Conservation (phyloP, 2,329 filamentous ascomycete species). For the Trichoderma atrobrunneum region DNA sequence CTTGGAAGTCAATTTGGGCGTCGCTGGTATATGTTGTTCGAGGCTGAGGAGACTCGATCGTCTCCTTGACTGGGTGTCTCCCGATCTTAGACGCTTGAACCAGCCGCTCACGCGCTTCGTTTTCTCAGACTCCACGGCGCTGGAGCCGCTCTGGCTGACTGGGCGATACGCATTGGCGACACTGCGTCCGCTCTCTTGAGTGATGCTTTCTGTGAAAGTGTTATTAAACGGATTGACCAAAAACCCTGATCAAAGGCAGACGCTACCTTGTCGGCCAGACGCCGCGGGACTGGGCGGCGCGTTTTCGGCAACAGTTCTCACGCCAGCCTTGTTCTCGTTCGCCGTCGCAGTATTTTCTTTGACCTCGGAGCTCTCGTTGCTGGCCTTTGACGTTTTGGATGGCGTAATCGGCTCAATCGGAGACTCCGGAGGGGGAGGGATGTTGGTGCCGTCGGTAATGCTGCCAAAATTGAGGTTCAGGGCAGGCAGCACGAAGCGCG, state of each 20-base stretch:
- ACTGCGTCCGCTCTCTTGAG: constrained; percentile 38
- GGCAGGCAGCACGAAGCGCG: constrained; percentile 51
- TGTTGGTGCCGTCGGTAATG: constrained; percentile 59
- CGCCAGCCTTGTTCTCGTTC: constrained; percentile 46
- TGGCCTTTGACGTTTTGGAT: constrained; percentile 35
- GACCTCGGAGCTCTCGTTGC: constrained; percentile 18
- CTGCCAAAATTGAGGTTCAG: constrained; percentile 58
- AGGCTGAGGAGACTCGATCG: constrained; percentile 33
- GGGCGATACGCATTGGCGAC: constrained; percentile 42
- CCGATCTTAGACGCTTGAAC: constrained; percentile 53
- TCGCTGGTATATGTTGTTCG: constrained; percentile 29
- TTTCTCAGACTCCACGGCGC: constrained; percentile 51
- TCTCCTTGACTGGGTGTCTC: constrained; percentile 40
- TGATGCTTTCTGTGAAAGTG: constrained; percentile 50
- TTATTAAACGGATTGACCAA: constrained; percentile 49
- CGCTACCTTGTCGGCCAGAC: constrained; percentile 53
- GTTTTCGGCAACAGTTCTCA: constrained; percentile 51
- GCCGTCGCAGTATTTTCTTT: constrained; percentile 23
- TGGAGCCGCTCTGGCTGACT: constrained; percentile 49
- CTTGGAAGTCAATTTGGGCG: constrained; percentile 39
- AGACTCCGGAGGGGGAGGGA: constrained; percentile 57
- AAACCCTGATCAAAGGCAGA: constrained; percentile 57
- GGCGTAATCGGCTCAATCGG: constrained; percentile 49
- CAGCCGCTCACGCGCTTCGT: constrained; percentile 55
- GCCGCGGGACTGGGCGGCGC: constrained; percentile 50